Percentiles rank a stretch among this genome's conserved stretches.
phyloP scores from a whole-genome alignment of 1,284 basidiomycete genomes.

The Violaceomyces palustris region DNA sequence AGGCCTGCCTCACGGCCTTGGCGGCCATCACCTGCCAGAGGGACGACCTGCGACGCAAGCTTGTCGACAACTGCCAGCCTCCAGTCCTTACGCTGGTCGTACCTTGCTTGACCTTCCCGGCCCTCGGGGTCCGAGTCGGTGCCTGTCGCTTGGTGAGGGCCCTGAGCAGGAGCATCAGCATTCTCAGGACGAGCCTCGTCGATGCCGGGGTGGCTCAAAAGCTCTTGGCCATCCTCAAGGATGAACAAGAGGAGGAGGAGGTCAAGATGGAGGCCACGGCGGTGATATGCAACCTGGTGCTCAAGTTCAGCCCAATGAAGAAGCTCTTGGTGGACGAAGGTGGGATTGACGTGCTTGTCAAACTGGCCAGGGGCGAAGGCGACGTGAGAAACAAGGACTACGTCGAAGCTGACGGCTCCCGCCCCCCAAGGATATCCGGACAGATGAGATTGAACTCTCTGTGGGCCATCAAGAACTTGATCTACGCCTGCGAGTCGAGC shows the following conservation, averaged over 20 bases:
- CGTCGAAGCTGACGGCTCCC: neutral
- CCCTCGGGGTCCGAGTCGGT: constrained; percentile 42
- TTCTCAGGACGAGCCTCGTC: constrained; percentile 41
- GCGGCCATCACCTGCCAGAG: constrained; percentile 36
- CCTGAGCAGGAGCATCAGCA: constrained; percentile 38
- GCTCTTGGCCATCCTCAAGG: constrained; percentile 32
- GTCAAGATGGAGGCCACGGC: constrained; percentile 39
- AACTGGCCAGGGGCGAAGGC: constrained; percentile 8
- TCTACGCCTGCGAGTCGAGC: constrained; percentile 25
- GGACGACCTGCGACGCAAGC: constrained; percentile 35
- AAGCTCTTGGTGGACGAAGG: constrained; percentile 30
- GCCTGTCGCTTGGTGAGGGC: constrained; percentile 40
- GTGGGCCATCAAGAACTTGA: constrained; percentile 48
- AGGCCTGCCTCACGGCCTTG: constrained; percentile 36
- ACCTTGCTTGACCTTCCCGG: constrained; percentile 20
- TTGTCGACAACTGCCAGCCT: constrained; percentile 33
- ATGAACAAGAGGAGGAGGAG: constrained; percentile 22
- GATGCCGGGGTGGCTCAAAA: constrained; percentile 42
- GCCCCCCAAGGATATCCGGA: neutral
- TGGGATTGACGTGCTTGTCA: constrained; percentile 28
- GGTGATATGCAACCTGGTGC: constrained; percentile 43
- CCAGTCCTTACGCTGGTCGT: constrained; percentile 33
- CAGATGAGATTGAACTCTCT: constrained; percentile 36
- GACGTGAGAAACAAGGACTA: neutral
- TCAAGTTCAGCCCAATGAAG: constrained; percentile 48